Percentiles rank a stretch among this genome's conserved stretches.
These are phyloP conservation scores for Phellopilus nigrolimitatus DNA, from an alignment of 1,284 basidiomycete genomes.

Conservation along the genomic window DNA sequence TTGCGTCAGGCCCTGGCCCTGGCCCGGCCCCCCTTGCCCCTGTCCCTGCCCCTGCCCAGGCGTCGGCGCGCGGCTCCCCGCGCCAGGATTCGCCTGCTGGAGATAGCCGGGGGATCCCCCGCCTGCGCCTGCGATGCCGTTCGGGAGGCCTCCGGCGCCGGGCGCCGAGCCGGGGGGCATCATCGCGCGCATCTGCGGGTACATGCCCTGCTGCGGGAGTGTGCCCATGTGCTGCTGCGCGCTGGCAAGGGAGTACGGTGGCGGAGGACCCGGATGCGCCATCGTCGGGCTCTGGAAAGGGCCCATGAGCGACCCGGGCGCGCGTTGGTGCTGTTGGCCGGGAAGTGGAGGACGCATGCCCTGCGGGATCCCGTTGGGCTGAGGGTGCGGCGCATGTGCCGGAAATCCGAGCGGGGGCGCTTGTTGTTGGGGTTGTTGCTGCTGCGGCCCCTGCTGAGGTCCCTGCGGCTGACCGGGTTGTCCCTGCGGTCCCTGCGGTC, in stretches of 20 bases:
- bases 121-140: background rate
- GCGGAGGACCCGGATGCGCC: constrained; percentile 1
- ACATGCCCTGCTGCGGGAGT: constrained; percentile 6
- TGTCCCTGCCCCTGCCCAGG: constrained; percentile 11
- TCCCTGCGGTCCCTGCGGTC: constrained; percentile 1
- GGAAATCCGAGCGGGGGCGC: constrained; percentile 13
- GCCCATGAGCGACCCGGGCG: background rate
- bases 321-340: background rate
- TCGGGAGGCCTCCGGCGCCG: constrained; percentile 1
- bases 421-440: constrained; percentile 1
- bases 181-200: constrained; percentile 9
- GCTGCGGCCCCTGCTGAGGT: constrained; percentile 2
- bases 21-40: too few relatives aligned
- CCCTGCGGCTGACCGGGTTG: constrained; percentile 6
- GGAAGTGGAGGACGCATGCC: background rate
- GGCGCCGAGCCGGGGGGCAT: constrained; percentile 9
- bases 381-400: constrained; percentile 12
- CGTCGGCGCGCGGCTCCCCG: constrained; percentile 17
- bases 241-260: background rate
- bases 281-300: constrained; percentile 14
- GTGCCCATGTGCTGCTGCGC: too few relatives aligned
- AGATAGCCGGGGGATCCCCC: constrained; percentile 4
- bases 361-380: constrained; percentile 14
- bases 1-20: background rate
- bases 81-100: constrained; percentile 10